These are phyloP conservation scores for Dictyostelium capitatum DNA, from an alignment of 78 protist species.

Conservation along the genomic window DNA sequence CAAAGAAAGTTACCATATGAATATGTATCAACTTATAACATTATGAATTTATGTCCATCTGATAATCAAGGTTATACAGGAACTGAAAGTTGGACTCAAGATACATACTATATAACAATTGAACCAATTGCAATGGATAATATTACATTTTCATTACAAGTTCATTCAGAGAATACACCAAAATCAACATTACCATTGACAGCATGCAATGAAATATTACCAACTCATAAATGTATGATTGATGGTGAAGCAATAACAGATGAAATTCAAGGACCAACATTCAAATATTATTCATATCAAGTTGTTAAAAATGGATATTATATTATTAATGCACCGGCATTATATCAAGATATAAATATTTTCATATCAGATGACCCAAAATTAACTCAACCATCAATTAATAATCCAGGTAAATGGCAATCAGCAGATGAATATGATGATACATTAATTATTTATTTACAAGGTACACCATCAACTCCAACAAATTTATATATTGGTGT, in stretches of 20 bases:
- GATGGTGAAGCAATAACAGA: slow-evolving; percentile 19
- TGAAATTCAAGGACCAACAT: background rate
- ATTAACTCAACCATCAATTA: background rate
- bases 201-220: background rate
- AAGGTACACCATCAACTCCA: background rate
- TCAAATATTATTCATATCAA: background rate
- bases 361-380: slow-evolving; percentile 22
- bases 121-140: background rate
- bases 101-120: slow-evolving; percentile 34
- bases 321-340: slow-evolving; percentile 14
- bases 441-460: background rate
- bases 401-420: background rate
- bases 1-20: background rate
- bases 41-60: slow-evolving; percentile 39
- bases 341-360: slow-evolving; percentile 39
- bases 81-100: slow-evolving; percentile 10
- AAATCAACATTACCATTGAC: background rate
- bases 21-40: background rate
- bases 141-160: background rate
- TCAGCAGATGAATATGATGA: slow-evolving; percentile 36
- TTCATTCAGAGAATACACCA: slow-evolving; percentile 11
- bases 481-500: slow-evolving; percentile 31
- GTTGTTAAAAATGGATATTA: background rate
- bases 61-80: slow-evolving; percentile 7
- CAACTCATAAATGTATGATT: background rate